Percentiles rank a stretch among this genome's conserved stretches.
Evolutionary conservation across 2,329 filamentous ascomycete genomes (phyloP).

Genomic region (Hymenoscyphus linearis): DNA sequence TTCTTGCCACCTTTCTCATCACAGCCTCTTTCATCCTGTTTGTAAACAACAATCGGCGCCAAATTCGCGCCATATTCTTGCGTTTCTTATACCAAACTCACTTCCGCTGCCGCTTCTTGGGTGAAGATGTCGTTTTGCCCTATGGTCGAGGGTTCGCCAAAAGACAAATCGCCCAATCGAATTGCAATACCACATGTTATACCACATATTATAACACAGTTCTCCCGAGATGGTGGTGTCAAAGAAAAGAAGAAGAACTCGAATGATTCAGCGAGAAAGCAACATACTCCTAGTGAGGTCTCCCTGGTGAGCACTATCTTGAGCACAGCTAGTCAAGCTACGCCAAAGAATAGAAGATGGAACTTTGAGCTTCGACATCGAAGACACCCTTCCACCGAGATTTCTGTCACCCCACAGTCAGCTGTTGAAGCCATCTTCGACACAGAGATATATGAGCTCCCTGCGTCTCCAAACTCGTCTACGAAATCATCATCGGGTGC

Average conservation of each 20-base stretch:
- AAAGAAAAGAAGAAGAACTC: slow-evolving; percentile 8
- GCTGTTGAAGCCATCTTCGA: slow-evolving; percentile 27
- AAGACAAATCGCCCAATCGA: not conserved
- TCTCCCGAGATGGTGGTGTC: slow-evolving; percentile 2
- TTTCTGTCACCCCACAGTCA: slow-evolving; percentile 19
- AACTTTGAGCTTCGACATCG: slow-evolving; percentile 16
- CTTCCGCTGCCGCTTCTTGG: not conserved
- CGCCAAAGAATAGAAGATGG: slow-evolving; percentile 18
- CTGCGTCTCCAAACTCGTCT: slow-evolving; percentile 11
- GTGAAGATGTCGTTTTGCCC: slow-evolving; percentile 2
- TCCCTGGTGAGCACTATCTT: not conserved
- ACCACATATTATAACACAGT: slow-evolving; percentile 11
- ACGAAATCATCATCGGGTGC: slow-evolving; percentile 15
- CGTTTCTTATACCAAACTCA: not conserved
- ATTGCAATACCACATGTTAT: slow-evolving; percentile 9
- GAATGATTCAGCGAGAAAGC: slow-evolving; percentile 3
- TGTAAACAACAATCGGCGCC: not conserved
- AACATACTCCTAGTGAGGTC: not conserved
- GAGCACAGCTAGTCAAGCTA: slow-evolving; percentile 8
- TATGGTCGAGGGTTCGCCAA: not conserved
- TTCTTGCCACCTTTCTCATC: not conserved
- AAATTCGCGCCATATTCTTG: not conserved
- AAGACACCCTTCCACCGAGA: slow-evolving; percentile 18
- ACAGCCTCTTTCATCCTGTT: not conserved
- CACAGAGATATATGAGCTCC: slow-evolving; percentile 10